A percentile compares a stretch with the other conserved stretches of the same genome.
phyloP scores from a whole-genome alignment of 2,329 filamentous ascomycete genomes.

The Scedosporium apiospermum region DNA sequence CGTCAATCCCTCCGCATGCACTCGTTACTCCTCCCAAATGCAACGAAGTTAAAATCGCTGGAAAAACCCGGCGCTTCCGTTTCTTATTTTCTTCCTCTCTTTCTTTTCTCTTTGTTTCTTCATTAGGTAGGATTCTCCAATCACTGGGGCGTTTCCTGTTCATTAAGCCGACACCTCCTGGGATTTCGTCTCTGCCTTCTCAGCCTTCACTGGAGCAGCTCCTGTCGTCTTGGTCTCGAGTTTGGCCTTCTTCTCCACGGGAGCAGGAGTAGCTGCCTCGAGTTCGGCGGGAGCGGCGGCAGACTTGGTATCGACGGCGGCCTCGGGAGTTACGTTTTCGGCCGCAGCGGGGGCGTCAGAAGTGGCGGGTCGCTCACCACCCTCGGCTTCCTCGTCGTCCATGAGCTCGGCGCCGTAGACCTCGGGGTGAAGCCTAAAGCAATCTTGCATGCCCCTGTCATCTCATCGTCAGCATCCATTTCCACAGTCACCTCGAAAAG shows the following conservation, averaged over 20 bases:
- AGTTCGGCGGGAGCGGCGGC: neutral
- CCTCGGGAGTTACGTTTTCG: neutral
- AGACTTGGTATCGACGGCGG: neutral
- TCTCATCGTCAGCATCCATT: slow-evolving; percentile 18
- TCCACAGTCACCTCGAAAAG: neutral
- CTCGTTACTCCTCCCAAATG: neutral
- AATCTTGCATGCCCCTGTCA: slow-evolving; percentile 86
- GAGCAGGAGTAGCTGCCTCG: neutral
- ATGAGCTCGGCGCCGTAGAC: slow-evolving; percentile 84
- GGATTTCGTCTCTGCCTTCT: neutral
- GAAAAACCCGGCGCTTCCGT: neutral
- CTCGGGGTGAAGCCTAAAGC: slow-evolving; percentile 87
- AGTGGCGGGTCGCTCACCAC: slow-evolving; percentile 10
- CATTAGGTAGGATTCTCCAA: neutral
- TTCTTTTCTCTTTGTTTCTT: neutral
- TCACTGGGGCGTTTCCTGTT: neutral
- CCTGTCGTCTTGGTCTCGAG: neutral
- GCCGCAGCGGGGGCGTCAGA: neutral
- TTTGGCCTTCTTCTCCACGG: neutral
- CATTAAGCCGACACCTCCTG: neutral
- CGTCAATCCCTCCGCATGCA: neutral
- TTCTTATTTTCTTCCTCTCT: neutral
- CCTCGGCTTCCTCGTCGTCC: slow-evolving; percentile 52
- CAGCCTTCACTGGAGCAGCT: neutral
- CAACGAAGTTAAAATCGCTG: neutral